Conservation (phyloP, 495 filamentous ascomycete genomes). For the Annulohypoxylon maeteangense region DNA sequence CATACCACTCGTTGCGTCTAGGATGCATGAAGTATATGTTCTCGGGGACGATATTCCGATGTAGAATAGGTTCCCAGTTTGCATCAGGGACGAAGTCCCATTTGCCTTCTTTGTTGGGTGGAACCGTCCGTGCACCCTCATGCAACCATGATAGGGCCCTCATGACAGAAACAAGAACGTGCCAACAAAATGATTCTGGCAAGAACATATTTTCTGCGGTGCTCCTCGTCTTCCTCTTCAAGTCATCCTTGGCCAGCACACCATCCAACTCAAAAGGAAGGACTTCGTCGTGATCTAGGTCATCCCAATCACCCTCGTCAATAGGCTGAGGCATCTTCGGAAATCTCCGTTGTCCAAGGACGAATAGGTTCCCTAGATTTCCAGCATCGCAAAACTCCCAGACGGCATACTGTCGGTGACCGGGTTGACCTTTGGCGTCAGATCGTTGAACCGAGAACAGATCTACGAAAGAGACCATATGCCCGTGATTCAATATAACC, state of each 20-base stretch:
- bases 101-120: background rate
- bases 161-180: conserved; percentile 54
- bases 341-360: background rate
- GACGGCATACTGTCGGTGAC: conserved; percentile 35
- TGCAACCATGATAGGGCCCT: conserved; percentile 57
- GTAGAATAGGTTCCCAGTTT: conserved; percentile 60
- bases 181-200: conserved; percentile 59
- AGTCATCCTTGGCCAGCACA: background rate
- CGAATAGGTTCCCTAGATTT: conserved; percentile 48
- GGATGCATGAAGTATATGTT: conserved; percentile 60
- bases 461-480: conserved; percentile 52
- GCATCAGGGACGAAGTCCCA: conserved; percentile 26
- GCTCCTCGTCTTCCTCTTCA: background rate
- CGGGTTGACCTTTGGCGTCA: background rate
- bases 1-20: conserved; percentile 58
- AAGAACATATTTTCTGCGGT: conserved; percentile 32
- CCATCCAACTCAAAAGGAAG: background rate
- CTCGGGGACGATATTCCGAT: conserved; percentile 52
- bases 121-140: conserved; percentile 47
- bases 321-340: no score
- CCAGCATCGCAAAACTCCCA: conserved; percentile 58
- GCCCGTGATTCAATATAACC: conserved; percentile 55
- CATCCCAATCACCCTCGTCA: background rate
- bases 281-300: background rate
- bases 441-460: conserved; percentile 25